Conservation (phyloP, 768 basidiomycete genomes). For the Holtermanniella nyarrowii region DNA sequence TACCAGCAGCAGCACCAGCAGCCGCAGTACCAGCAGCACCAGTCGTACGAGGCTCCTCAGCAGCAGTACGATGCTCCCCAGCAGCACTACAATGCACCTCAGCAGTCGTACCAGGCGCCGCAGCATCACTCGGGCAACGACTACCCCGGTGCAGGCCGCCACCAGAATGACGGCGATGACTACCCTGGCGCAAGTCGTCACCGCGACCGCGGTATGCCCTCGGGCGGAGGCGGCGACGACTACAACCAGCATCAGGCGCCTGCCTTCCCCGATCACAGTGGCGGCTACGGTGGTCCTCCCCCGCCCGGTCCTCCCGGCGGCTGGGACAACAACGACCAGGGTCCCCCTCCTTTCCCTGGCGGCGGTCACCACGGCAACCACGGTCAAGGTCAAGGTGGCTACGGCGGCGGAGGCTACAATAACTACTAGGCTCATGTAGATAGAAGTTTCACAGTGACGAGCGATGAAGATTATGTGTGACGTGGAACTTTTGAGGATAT, state of each 20-base stretch:
- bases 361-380: conserved; percentile 1
- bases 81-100: background rate
- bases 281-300: background rate
- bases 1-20: background rate
- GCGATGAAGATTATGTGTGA: background rate
- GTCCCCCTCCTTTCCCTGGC: too few relatives aligned
- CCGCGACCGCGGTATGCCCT: background rate
- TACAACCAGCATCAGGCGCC: background rate
- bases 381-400: conserved; percentile 2
- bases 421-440: background rate
- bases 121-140: background rate
- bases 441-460: background rate
- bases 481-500: background rate
- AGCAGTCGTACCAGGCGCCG: background rate
- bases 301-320: background rate
- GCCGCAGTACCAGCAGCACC: background rate
- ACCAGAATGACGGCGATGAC: background rate
- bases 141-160: background rate
- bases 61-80: background rate
- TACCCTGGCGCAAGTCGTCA: background rate
- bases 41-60: background rate
- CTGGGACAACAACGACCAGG: background rate
- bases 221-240: conserved; percentile 1
- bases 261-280: background rate
- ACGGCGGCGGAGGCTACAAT: conserved; percentile 3